A percentile compares a stretch with the other conserved stretches of the same genome.
Evolutionary conservation across 768 basidiomycete genomes (phyloP).

Genomic region (Exsudoporus frostii): DNA sequence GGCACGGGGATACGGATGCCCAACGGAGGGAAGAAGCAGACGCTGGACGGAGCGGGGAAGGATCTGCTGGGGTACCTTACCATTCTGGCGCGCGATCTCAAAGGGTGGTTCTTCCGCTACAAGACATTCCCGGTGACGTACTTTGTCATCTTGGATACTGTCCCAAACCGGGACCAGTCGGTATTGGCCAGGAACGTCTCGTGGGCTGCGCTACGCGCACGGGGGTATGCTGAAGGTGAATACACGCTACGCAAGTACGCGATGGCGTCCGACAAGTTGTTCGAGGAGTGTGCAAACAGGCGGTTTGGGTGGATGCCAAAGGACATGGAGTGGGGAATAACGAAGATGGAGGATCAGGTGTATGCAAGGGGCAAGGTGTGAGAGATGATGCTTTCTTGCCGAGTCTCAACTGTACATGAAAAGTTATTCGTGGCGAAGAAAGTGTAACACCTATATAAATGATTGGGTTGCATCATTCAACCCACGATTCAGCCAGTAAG

Average conservation of each 20-base stretch:
- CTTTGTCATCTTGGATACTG: slow-evolving; percentile 25
- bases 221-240: slow-evolving; percentile 23
- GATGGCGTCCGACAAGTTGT: slow-evolving; percentile 15
- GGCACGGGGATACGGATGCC: slow-evolving; percentile 1
- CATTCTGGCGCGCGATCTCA: background rate
- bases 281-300: slow-evolving; percentile 14
- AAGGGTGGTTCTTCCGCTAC: slow-evolving; percentile 28
- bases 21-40: too few relatives aligned
- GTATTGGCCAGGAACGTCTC: slow-evolving; percentile 3
- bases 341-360: slow-evolving; percentile 9
- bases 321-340: background rate
- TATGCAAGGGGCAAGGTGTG: too few relatives aligned
- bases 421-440: too few relatives aligned
- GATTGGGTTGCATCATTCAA: too few relatives aligned
- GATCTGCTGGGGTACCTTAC: slow-evolving; percentile 9
- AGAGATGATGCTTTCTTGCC: too few relatives aligned
- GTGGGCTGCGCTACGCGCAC: slow-evolving; percentile 28
- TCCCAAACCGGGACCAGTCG: background rate
- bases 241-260: slow-evolving; percentile 15
- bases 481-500: too few relatives aligned
- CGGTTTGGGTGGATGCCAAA: slow-evolving; percentile 19
- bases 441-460: too few relatives aligned
- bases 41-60: too few relatives aligned
- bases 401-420: too few relatives aligned
- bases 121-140: slow-evolving; percentile 33